These are phyloP conservation scores for apple (Malus domestica) DNA, from an alignment of 306 rosid genomes.

Conservation along the genomic window DNA sequence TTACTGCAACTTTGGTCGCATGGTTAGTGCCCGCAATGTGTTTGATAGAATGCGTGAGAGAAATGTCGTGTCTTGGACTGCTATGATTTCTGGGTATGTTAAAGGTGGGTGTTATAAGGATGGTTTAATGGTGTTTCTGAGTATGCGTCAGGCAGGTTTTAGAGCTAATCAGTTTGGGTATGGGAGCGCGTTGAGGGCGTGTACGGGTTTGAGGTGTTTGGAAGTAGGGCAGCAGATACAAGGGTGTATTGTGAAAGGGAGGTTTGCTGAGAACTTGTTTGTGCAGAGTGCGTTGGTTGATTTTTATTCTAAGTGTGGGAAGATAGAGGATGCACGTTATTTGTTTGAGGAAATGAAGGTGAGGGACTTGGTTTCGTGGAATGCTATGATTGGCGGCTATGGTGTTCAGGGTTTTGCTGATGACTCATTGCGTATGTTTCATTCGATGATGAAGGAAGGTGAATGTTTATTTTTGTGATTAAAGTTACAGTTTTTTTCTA, in stretches of 20 bases:
- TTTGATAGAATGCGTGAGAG: conserved; percentile 19
- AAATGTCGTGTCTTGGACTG: conserved; percentile 34
- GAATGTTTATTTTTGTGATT: background rate
- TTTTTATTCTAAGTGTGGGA: conserved; percentile 29
- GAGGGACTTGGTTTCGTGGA: conserved; percentile 32
- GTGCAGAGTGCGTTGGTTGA: conserved; percentile 30
- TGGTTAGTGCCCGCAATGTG: conserved; percentile 9
- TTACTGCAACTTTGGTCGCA: conserved; percentile 1
- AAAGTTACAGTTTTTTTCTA: too few species aligned
- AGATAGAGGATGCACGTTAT: conserved; percentile 8
- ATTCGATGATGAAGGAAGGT: conserved; percentile 28
- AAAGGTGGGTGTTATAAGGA: conserved; percentile 13
- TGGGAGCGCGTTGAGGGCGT: conserved; percentile 23
- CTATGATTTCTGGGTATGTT: conserved; percentile 26
- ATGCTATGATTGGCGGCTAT: conserved; percentile 30
- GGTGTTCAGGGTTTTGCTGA: conserved; percentile 24
- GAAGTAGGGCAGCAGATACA: conserved; percentile 27
- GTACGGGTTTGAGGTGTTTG: conserved; percentile 21
- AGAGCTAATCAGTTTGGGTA: conserved; percentile 30
- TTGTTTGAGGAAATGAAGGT: conserved; percentile 14
- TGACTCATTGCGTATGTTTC: conserved; percentile 16
- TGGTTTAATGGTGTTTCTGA: conserved; percentile 18
- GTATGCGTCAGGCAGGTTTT: conserved; percentile 16
- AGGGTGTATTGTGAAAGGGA: conserved; percentile 17
- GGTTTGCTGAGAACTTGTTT: conserved; percentile 17